phyloP scores from a whole-genome alignment of 164 flowering plant genomes.

The Liquidambar formosana region DNA sequence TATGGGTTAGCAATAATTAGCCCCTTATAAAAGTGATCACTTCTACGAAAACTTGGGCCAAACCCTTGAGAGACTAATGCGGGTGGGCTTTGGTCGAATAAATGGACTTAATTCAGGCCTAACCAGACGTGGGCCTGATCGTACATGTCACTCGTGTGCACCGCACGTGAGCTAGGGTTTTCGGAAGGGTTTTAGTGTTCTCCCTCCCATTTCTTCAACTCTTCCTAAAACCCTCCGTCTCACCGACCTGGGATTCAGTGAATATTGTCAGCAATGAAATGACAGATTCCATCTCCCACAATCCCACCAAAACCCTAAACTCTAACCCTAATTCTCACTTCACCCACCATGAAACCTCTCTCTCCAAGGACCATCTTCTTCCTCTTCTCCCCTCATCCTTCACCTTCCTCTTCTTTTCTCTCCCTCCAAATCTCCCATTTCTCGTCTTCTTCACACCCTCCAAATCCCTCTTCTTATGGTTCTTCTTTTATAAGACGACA shows the following conservation, averaged over 20 bases:
- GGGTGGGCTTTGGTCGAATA: too few species aligned
- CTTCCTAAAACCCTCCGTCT: background rate
- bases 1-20: too few species aligned
- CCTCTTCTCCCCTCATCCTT: background rate
- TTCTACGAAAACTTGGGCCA: too few species aligned
- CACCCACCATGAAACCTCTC: background rate
- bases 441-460: too few species aligned
- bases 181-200: background rate
- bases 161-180: background rate
- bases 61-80: too few species aligned
- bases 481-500: background rate
- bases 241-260: background rate
- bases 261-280: background rate
- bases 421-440: too few species aligned
- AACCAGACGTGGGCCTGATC: too few species aligned
- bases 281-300: background rate
- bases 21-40: too few species aligned
- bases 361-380: background rate
- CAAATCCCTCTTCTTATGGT: background rate
- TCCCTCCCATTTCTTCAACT: background rate
- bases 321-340: background rate
- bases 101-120: too few species aligned
- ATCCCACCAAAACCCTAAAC: background rate
- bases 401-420: background rate
- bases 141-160: background rate